phyloP scores from a whole-genome alignment of 768 basidiomycete genomes.

The Pluteus cervinus region DNA sequence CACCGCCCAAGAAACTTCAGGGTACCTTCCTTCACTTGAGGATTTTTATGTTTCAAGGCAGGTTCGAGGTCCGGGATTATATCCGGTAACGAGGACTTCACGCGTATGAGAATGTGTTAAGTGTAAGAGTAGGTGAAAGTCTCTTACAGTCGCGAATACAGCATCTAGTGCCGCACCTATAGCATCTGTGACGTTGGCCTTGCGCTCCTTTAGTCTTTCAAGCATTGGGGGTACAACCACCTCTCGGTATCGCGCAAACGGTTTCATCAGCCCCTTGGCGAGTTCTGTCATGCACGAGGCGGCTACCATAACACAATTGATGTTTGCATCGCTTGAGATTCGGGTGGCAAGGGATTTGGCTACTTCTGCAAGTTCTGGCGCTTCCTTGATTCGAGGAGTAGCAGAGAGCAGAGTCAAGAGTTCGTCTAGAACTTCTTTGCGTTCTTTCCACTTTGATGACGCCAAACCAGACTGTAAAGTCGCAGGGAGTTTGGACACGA shows the following conservation, averaged over 20 bases:
- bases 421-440: constrained; percentile 87
- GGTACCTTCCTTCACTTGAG: constrained; percentile 92
- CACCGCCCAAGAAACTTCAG: constrained; percentile 81
- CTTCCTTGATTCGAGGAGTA: constrained; percentile 74
- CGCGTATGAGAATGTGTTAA: constrained; percentile 8
- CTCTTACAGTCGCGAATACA: constrained; percentile 72
- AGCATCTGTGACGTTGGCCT: constrained; percentile 83
- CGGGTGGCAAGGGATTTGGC: constrained; percentile 71
- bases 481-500: constrained; percentile 68
- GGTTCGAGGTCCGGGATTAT: constrained; percentile 78
- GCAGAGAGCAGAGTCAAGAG: constrained; percentile 63
- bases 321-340: constrained; percentile 86
- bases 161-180: constrained; percentile 88
- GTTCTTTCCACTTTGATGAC: constrained; percentile 98
- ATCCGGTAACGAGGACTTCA: constrained; percentile 72
- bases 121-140: constrained; percentile 5
- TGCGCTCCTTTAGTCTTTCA: constrained; percentile 91
- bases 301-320: constrained; percentile 90
- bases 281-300: constrained; percentile 81
- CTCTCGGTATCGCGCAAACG: constrained; percentile 74
- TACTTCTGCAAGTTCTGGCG: constrained; percentile 71
- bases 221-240: constrained; percentile 70
- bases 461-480: constrained; percentile 69
- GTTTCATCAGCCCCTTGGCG: constrained; percentile 70
- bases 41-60: constrained; percentile 84